phyloP scores from a whole-genome alignment of 2,329 filamentous ascomycete genomes.

The Claviceps sp. region DNA sequence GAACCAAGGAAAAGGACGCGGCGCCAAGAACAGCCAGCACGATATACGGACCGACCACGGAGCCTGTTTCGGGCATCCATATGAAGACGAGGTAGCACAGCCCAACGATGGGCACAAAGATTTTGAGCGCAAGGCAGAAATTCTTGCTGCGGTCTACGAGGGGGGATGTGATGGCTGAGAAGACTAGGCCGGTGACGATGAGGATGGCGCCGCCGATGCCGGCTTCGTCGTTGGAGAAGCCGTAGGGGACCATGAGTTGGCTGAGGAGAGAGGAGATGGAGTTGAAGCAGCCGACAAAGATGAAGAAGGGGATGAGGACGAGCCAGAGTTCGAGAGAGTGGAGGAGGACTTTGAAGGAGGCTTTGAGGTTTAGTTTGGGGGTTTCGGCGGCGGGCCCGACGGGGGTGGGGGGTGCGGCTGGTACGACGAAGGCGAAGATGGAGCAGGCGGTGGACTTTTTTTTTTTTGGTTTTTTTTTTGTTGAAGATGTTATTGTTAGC shows the following conservation, averaged over 20 bases:
- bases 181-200: constrained; percentile 74
- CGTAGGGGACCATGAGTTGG: constrained; percentile 79
- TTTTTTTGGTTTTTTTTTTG: not conserved
- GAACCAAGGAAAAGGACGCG: constrained; percentile 65
- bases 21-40: constrained; percentile 68
- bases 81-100: constrained; percentile 64
- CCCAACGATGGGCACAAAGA: constrained; percentile 61
- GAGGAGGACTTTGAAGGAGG: constrained; percentile 37
- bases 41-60: constrained; percentile 58
- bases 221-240: constrained; percentile 68
- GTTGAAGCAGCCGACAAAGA: constrained; percentile 93
- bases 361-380: constrained; percentile 38
- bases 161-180: constrained; percentile 63
- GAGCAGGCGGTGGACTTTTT: constrained; percentile 32
- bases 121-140: constrained; percentile 60
- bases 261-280: constrained; percentile 76
- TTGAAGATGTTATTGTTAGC: not conserved
- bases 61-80: constrained; percentile 54
- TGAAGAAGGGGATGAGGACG: constrained; percentile 62
- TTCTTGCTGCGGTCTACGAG: constrained; percentile 75
- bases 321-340: constrained; percentile 63
- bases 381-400: constrained; percentile 53
- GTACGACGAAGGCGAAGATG: constrained; percentile 72
- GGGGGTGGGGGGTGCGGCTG: constrained; percentile 62
- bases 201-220: constrained; percentile 83